These are phyloP conservation scores for Dothistroma septosporum DNA, from an alignment of 2,329 filamentous ascomycete species.

Conservation along the genomic window DNA sequence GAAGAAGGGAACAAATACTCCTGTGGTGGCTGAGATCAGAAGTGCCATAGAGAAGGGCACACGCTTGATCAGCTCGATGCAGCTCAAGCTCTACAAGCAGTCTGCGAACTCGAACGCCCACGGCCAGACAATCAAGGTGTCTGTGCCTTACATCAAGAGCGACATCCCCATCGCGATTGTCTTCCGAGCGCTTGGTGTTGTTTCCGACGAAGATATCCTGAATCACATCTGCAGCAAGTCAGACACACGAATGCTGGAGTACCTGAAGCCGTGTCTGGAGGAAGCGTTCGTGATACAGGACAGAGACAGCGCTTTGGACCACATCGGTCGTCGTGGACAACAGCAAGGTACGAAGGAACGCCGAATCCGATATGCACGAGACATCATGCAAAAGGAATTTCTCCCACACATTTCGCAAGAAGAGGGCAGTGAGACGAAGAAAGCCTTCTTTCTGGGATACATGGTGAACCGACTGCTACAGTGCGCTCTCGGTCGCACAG, in stretches of 20 bases:
- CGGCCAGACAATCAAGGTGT: conserved; percentile 83
- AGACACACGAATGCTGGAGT: conserved; percentile 95
- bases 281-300: conserved; percentile 96
- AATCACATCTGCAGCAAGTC: conserved; percentile 95
- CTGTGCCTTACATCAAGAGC: conserved; percentile 86
- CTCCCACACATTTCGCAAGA: conserved; percentile 93
- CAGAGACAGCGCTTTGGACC: conserved; percentile 87
- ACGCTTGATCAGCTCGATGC: conserved; percentile 85
- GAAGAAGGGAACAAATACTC: conserved; percentile 91
- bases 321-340: conserved; percentile 86
- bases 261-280: conserved; percentile 94
- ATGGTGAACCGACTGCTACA: conserved; percentile 97
- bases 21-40: conserved; percentile 91
- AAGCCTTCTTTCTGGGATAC: conserved; percentile 97
- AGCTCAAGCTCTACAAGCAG: conserved; percentile 70
- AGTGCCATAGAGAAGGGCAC: conserved; percentile 96
- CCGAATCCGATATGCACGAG: conserved; percentile 85
- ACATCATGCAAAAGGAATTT: conserved; percentile 95
- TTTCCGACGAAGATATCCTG: conserved; percentile 95
- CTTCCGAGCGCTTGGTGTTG: conserved; percentile 90
- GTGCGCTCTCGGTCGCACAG: conserved; percentile 84
- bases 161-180: conserved; percentile 94
- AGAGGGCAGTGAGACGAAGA: conserved; percentile 90
- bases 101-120: conserved; percentile 63
- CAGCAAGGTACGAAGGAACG: conserved; percentile 74